Base-by-base conservation (phyloP, 1,284 basidiomycete genomes). In the Rhodotorula mucilaginosa region DNA sequence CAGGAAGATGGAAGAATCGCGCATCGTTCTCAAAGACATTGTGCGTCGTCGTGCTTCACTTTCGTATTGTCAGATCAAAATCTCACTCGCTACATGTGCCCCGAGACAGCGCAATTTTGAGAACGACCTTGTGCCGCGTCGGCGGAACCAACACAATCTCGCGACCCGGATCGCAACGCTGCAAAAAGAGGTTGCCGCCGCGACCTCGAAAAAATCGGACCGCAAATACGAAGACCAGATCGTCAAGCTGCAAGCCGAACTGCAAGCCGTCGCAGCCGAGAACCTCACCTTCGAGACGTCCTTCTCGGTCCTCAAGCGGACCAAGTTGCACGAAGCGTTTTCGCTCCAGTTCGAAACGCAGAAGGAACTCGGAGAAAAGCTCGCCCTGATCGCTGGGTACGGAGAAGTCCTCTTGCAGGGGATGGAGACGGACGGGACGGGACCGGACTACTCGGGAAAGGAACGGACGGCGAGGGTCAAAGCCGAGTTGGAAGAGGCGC, bases 361-460 rank as follows among this genome's bases (percentile, higher is more conserved):
- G 58, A 64, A 71, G 29, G 77, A 77, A 31, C 64, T 78, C 16
- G 79, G 76, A 23, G 79, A 79, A 64, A 79, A 79, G 67, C 59
- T 73, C n/a, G 74, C 74, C 31, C 70, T 79, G 63, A 62, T 79
- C 47, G 70, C 65, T 10, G 68, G 72, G 49, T 79, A 78, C 61
- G 79, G 79, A 31, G 74, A 74, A 52, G 57, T 76, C 15, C 68
- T 79, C 23, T 44, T 78, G 12, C 70, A 74, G 47, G 72, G 71
- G 18, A 73, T 78, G 63, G 63, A 79, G 29, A 64, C 64, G n/a
- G 63, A 74, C 26, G 72, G 73, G 3, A n/a, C 72, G 29, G 72
- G 70, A 21, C 47, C 57, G 19, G 62, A 73, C 18, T 78, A 78
- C 60, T 47, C 57, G 16, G 78, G 74, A 34, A 65, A 76, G n/a